Evolutionary conservation across 768 basidiomycete genomes (phyloP).

Genomic region (Rhizopogon vesiculosus): DNA sequence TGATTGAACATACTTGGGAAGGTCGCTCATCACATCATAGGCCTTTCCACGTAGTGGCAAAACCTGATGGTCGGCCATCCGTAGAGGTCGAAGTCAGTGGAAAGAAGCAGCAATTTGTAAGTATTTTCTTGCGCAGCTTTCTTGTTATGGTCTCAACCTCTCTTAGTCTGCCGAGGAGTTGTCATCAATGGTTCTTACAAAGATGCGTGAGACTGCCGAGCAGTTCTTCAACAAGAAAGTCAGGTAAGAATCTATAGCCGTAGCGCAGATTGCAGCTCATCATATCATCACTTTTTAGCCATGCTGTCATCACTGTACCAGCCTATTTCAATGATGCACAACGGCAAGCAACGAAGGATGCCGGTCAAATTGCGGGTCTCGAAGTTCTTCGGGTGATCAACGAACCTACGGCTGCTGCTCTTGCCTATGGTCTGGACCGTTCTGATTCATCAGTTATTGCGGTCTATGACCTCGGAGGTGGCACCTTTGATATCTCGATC

Average conservation of each 20-base stretch:
- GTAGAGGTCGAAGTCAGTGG: slow-evolving; percentile 84
- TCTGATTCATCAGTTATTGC: slow-evolving; percentile 81
- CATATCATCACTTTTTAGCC: slow-evolving; percentile 33
- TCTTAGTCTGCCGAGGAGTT: slow-evolving; percentile 76
- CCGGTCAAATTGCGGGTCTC: slow-evolving; percentile 95
- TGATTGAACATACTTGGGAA: background rate
- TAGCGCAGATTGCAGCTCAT: background rate
- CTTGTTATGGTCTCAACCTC: background rate
- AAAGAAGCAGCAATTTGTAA: slow-evolving; percentile 75
- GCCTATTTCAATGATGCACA: slow-evolving; percentile 99
- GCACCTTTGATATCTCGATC: slow-evolving; percentile 99
- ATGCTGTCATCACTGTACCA: slow-evolving; percentile 92
- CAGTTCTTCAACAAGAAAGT: slow-evolving; percentile 89
- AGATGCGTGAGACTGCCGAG: slow-evolving; percentile 97
- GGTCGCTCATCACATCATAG: slow-evolving; percentile 29
- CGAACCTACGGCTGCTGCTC: slow-evolving; percentile 97
- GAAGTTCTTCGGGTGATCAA: slow-evolving; percentile 98
- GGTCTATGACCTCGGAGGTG: slow-evolving; percentile 97
- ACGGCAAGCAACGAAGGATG: slow-evolving; percentile 97
- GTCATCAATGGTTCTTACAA: slow-evolving; percentile 82
- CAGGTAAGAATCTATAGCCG: slow-evolving; percentile 57
- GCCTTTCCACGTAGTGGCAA: slow-evolving; percentile 78
- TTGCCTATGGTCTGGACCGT: slow-evolving; percentile 95
- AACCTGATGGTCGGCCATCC: slow-evolving; percentile 70
- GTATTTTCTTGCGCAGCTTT: slow-evolving; percentile 23